These are phyloP conservation scores for Geotrichum europaeum DNA, from an alignment of 1,139 yeast genomes.

Conservation along the genomic window DNA sequence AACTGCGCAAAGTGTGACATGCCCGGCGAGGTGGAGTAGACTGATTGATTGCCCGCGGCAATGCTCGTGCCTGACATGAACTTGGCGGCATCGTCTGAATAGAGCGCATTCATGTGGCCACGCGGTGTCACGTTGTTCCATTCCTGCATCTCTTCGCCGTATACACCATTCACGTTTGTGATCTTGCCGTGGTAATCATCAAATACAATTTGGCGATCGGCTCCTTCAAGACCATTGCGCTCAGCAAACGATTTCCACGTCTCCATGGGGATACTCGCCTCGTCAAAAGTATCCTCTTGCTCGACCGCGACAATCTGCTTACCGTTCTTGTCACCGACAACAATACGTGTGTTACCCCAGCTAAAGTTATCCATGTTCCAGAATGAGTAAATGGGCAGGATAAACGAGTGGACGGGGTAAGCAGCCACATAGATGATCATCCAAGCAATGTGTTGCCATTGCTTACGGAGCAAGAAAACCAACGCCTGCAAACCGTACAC, in stretches of 20 bases:
- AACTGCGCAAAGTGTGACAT: slow-evolving; percentile 1
- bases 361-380: slow-evolving; percentile 44
- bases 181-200: slow-evolving; percentile 14
- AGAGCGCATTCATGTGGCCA: slow-evolving; percentile 13
- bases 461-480: slow-evolving; percentile 36
- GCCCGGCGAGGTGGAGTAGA: background rate
- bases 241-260: slow-evolving; percentile 35
- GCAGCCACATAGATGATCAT: slow-evolving; percentile 39
- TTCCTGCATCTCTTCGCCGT: slow-evolving; percentile 12
- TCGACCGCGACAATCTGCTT: slow-evolving; percentile 32
- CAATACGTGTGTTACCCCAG: slow-evolving; percentile 43
- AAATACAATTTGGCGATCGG: slow-evolving; percentile 28
- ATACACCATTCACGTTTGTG: slow-evolving; percentile 9
- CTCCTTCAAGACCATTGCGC: slow-evolving; percentile 35
- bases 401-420: slow-evolving; percentile 37
- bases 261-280: slow-evolving; percentile 31
- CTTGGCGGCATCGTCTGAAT: slow-evolving; percentile 1
- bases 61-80: background rate
- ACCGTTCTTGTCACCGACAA: slow-evolving; percentile 39
- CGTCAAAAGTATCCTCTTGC: slow-evolving; percentile 30
- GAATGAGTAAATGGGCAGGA: slow-evolving; percentile 39
- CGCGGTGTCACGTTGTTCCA: slow-evolving; percentile 8
- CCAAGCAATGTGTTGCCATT: slow-evolving; percentile 45
- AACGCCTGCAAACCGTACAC: slow-evolving; percentile 40
- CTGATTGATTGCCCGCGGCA: slow-evolving; percentile 1